Percentiles rank a stretch among this genome's conserved stretches.
Evolutionary conservation across 2,329 filamentous ascomycete genomes (phyloP).

Genomic region (Venturia effusa): DNA sequence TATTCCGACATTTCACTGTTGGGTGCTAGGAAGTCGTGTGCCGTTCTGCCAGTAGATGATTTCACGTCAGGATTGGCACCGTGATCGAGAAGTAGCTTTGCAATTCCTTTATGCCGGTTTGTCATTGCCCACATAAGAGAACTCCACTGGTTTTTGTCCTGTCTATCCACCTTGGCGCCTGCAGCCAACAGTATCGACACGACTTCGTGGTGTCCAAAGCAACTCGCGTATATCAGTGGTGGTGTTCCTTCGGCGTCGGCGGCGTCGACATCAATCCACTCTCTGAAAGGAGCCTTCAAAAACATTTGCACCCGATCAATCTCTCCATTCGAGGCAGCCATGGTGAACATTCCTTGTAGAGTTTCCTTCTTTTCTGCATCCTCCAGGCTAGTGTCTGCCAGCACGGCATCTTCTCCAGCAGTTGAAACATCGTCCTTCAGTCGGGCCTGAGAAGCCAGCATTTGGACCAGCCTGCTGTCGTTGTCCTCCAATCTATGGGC

Average conservation of each 20-base stretch:
- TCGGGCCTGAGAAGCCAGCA: constrained; percentile 89
- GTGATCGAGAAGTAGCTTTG: constrained; percentile 82
- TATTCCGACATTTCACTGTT: constrained; percentile 97
- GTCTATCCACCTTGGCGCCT: constrained; percentile 79
- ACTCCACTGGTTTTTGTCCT: constrained; percentile 95
- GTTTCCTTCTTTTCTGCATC: constrained; percentile 68
- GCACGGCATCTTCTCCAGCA: constrained; percentile 62
- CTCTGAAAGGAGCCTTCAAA: constrained; percentile 59
- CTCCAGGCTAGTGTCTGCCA: constrained; percentile 61
- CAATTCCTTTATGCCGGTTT: constrained; percentile 91
- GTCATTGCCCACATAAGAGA: constrained; percentile 99
- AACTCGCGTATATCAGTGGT: constrained; percentile 95
- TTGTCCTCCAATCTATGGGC: constrained; percentile 55
- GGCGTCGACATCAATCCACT: constrained; percentile 74
- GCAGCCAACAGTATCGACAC: constrained; percentile 75
- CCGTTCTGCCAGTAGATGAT: constrained; percentile 85
- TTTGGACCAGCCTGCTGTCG: constrained; percentile 83
- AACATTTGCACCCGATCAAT: constrained; percentile 68
- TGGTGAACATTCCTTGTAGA: constrained; percentile 79
- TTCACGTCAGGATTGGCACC: constrained; percentile 94
- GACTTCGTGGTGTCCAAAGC: constrained; percentile 88
- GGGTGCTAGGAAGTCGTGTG: constrained; percentile 89
- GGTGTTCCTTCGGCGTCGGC: constrained; percentile 91
- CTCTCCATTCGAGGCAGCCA: constrained; percentile 95
- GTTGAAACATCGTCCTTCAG: constrained; percentile 55